phyloP scores from a whole-genome alignment of 495 filamentous ascomycete species.

The Penicillium daleae region DNA sequence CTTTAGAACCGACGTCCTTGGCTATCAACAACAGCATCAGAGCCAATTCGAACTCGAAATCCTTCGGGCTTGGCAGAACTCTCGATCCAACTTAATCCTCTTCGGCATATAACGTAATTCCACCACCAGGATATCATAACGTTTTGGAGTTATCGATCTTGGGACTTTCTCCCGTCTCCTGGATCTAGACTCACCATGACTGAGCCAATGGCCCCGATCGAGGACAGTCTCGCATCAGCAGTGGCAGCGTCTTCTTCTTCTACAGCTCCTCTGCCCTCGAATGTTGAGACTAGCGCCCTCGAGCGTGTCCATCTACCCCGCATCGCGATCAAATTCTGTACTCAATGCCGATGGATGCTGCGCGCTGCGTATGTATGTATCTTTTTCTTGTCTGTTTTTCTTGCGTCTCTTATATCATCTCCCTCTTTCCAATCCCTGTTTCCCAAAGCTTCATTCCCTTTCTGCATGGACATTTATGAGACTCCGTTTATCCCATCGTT shows the following conservation, averaged over 20 bases:
- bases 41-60: background rate
- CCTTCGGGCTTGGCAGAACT: background rate
- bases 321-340: conserved; percentile 79
- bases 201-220: conserved; percentile 28
- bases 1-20: background rate
- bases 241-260: conserved; percentile 3
- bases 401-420: too few species aligned
- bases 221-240: conserved; percentile 7
- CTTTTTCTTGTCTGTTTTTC: too few species aligned
- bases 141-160: too few species aligned
- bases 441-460: background rate
- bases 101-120: background rate
- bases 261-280: conserved; percentile 11
- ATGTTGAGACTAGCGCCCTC: conserved; percentile 12
- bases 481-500: background rate
- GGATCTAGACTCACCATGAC: conserved; percentile 20
- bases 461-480: background rate
- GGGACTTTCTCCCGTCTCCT: background rate
- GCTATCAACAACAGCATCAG: background rate
- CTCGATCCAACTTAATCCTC: background rate
- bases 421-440: background rate
- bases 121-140: too few species aligned
- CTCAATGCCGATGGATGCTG: conserved; percentile 91
- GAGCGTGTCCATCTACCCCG: conserved; percentile 56
- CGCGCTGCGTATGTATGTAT: conserved; percentile 80